These are phyloP conservation scores for Syzygium aqueum DNA, from an alignment of 345 rosid genomes.

Conservation along the genomic window DNA sequence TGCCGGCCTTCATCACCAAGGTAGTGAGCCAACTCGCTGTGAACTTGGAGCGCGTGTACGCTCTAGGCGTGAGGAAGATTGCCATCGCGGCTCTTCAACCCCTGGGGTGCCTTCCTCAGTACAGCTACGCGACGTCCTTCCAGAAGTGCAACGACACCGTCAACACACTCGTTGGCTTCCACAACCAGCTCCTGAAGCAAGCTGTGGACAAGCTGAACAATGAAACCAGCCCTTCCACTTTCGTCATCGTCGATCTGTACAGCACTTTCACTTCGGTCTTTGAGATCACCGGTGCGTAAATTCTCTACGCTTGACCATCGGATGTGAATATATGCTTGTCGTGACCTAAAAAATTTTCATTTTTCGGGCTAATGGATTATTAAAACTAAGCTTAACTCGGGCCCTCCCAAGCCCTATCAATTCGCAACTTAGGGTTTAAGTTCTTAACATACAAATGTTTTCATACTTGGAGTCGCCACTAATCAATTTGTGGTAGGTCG, in stretches of 20 bases:
- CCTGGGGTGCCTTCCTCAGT: constrained; percentile 63
- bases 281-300: constrained; percentile 11
- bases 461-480: too few relatives aligned
- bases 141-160: constrained; percentile 34
- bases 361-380: too few relatives aligned
- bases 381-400: too few relatives aligned
- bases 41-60: constrained; percentile 42
- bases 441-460: too few relatives aligned
- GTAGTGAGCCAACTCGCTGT: constrained; percentile 42
- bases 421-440: too few relatives aligned
- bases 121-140: constrained; percentile 24
- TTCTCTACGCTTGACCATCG: neutral
- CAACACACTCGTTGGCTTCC: constrained; percentile 32
- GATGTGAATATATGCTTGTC: constrained; percentile 13
- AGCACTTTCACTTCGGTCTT: constrained; percentile 44
- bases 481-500: too few relatives aligned
- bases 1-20: constrained; percentile 19
- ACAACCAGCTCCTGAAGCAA: constrained; percentile 39
- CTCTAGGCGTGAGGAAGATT: constrained; percentile 50
- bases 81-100: constrained; percentile 46
- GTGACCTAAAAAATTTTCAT: too few relatives aligned
- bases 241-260: constrained; percentile 48
- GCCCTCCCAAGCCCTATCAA: too few relatives aligned
- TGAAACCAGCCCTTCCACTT: constrained; percentile 23
- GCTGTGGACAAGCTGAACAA: constrained; percentile 40